Evolutionary conservation across 805 yeast genomes (phyloP).

Genomic region (Starmerella lactis-condensi): DNA sequence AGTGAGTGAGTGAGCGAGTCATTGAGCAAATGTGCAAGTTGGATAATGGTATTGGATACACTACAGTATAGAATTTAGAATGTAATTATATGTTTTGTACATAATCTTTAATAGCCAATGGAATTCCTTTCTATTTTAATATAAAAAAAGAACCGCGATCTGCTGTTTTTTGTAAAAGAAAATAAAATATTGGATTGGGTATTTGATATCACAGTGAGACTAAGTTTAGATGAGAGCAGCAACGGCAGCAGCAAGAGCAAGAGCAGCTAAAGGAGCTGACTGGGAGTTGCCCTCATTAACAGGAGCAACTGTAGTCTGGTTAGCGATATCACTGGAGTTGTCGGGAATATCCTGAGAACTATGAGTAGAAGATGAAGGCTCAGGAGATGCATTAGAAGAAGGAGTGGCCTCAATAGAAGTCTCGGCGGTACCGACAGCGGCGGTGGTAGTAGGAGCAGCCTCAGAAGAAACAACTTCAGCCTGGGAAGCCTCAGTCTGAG

Average conservation of each 20-base stretch:
- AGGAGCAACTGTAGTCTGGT: neutral
- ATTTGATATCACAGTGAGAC: no score
- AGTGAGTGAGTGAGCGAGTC: no score
- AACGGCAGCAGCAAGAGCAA: slow-evolving; percentile 11
- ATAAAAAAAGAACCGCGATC: no score
- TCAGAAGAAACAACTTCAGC: slow-evolving; percentile 1
- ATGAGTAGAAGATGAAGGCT: slow-evolving; percentile 2
- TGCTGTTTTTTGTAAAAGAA: no score
- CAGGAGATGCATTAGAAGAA: neutral
- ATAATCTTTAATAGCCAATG: no score
- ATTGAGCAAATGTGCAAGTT: no score
- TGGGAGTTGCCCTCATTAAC: neutral
- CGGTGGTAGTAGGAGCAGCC: slow-evolving; percentile 3
- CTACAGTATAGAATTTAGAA: no score
- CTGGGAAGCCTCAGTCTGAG: slow-evolving; percentile 5
- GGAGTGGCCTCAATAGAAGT: slow-evolving; percentile 5
- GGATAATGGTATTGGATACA: no score
- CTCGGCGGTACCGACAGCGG: slow-evolving; percentile 5
- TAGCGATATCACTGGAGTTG: neutral
- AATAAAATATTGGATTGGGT: neutral
- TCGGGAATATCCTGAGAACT: slow-evolving; percentile 1
- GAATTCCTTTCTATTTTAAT: no score
- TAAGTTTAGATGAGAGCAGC: slow-evolving; percentile 11
- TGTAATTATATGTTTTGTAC: no score
- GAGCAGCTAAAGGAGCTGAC: neutral